These are phyloP conservation scores for Cyathus striatus DNA, from an alignment of 768 basidiomycete genomes.

Conservation along the genomic window DNA sequence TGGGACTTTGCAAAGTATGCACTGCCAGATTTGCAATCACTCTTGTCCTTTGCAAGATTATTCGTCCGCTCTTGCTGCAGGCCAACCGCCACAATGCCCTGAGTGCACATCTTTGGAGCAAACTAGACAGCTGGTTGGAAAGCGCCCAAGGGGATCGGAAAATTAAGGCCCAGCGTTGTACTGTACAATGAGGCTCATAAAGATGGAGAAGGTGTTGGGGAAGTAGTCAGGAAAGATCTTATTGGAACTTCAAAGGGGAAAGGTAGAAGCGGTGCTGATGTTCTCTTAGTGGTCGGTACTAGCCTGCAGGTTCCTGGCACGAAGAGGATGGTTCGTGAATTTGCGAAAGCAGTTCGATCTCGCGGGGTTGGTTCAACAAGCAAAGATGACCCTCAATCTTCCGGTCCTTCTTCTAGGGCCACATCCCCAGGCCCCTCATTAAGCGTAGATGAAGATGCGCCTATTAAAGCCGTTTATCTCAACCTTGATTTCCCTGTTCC, in stretches of 20 bases:
- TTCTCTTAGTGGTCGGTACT: constrained; percentile 87
- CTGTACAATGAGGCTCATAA: constrained; percentile 87
- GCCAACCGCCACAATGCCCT: constrained; percentile 72
- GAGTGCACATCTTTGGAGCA: constrained; percentile 67
- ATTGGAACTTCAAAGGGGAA: constrained; percentile 65
- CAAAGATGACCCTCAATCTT: constrained; percentile 18
- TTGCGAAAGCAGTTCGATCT: constrained; percentile 69
- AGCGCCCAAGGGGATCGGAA: constrained; percentile 79
- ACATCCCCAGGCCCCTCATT: constrained; percentile 43
- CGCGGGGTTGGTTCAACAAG: constrained; percentile 34
- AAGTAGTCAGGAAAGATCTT: constrained; percentile 77
- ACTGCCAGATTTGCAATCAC: constrained; percentile 79
- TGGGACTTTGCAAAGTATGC: constrained; percentile 73
- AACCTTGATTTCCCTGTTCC: constrained; percentile 87
- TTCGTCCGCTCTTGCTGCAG: constrained; percentile 52
- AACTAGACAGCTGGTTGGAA: constrained; percentile 68
- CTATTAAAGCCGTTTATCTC: constrained; percentile 70
- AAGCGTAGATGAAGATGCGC: constrained; percentile 42
- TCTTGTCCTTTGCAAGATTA: constrained; percentile 62
- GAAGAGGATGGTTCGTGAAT: constrained; percentile 86
- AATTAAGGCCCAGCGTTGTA: constrained; percentile 81
- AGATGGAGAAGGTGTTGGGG: constrained; percentile 83
- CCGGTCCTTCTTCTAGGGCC: constrained; percentile 35
- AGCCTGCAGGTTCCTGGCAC: constrained; percentile 87
- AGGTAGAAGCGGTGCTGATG: constrained; percentile 70